A percentile compares a stretch with the other conserved stretches of the same genome.
These are phyloP conservation scores for Capronia coronata DNA, from an alignment of 2,329 filamentous ascomycete species.

Conservation along the genomic window DNA sequence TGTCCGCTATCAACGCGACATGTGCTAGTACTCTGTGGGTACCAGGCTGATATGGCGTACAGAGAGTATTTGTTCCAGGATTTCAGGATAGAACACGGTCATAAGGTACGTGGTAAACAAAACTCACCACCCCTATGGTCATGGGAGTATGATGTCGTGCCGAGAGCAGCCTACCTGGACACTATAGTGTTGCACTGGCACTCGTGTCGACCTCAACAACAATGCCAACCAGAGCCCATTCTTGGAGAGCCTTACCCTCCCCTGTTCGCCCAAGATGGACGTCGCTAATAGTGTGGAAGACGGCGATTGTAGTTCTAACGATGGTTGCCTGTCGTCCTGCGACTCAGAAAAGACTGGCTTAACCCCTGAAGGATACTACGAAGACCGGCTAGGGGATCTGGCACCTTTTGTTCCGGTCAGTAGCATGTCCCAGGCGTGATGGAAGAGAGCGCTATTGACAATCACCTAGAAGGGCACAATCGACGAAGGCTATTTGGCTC, in stretches of 20 bases:
- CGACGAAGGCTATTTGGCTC: neutral
- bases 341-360: constrained; percentile 2
- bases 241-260: neutral
- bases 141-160: constrained; percentile 6
- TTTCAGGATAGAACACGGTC: neutral
- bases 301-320: neutral
- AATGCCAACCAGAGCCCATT: neutral
- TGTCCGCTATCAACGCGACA: neutral
- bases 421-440: neutral
- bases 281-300: constrained; percentile 9
- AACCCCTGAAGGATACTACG: constrained; percentile 11
- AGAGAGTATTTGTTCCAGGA: neutral
- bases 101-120: constrained; percentile 12
- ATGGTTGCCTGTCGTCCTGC: constrained; percentile 2
- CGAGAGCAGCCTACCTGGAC: constrained; percentile 1
- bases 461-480: neutral
- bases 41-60: neutral
- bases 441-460: neutral
- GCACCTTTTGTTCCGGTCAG: constrained; percentile 8
- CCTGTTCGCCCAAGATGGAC: constrained; percentile 6
- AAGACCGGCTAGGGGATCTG: constrained; percentile 7
- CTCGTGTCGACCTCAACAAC: neutral
- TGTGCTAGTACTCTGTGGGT: neutral
- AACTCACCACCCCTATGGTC: neutral
- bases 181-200: too few species aligned